Evolutionary conservation across 148 eudicot genomes (phyloP), one percentile per base, ranked within the genome.

Genomic region (Rhododendron simsii): DNA sequence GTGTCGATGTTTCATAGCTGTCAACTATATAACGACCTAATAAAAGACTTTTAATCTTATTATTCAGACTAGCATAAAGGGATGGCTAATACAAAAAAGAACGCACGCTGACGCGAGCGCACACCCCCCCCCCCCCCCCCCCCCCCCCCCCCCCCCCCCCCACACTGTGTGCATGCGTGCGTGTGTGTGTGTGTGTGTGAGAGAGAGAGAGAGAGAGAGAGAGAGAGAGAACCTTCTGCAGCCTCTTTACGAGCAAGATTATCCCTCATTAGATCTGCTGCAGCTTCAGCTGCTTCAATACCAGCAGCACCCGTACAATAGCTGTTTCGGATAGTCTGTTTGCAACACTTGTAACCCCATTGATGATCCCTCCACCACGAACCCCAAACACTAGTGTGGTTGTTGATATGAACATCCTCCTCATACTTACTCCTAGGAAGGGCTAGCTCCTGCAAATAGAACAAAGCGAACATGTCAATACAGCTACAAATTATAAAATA

Each of bases 201-300:
- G 55, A 51, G 65, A 20, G 76, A 67, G 80, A 67, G 80, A 20
- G 78, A n/a, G 80, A 81, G 84, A 33, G 84, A 78, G 86, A 65
- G 63, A 41, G 76, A 59, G 78, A 71, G 65, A 39, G 18, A 87
- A 94, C 99, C 99, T 88, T 94, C 96, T 41, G 91, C 57, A 78
- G 96, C 95, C 91, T 95, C 98, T 90, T 96, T 96, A 47, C 96
- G 95, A 21, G 99, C 98, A 92, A 95, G 93, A 89, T 96, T 96
- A 45, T 95, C 96, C 87, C 89, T 96, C 98, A 95, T 96, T 18
- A 96, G 94, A 75, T 96, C 98, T 63, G 93, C 93, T 47, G 95
- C 86, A 82, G 96, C 96, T 89, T 96, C 61, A 18, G 61, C 98
- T 50, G 99, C 99, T 90, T 96, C 99, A 85, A 96, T 96, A 63